A percentile compares a stretch with the other conserved stretches of the same genome.
phyloP scores from a whole-genome alignment of 31 red algal genomes.

The Asparagopsis taxiformis region DNA sequence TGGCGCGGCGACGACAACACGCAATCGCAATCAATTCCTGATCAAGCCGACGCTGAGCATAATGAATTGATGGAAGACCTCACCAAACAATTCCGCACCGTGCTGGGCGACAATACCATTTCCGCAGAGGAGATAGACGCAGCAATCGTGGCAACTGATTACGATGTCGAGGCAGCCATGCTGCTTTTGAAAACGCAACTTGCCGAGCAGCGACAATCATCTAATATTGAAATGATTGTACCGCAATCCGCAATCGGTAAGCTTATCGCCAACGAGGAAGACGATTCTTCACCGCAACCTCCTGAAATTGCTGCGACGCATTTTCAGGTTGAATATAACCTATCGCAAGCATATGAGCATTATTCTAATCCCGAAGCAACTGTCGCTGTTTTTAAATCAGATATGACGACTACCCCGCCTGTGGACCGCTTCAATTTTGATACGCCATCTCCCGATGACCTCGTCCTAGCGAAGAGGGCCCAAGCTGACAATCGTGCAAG shows the following conservation, averaged over 20 bases:
- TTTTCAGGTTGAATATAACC: neutral
- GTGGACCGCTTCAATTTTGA: slow-evolving; percentile 35
- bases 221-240: neutral
- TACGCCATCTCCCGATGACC: slow-evolving; percentile 58
- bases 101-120: slow-evolving; percentile 18
- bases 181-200: neutral
- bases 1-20: neutral
- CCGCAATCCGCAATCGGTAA: neutral
- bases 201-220: neutral
- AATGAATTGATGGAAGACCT: slow-evolving; percentile 1
- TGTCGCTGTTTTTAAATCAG: neutral
- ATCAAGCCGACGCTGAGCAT: neutral
- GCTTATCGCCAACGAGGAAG: neutral
- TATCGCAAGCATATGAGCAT: neutral
- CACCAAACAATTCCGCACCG: slow-evolving; percentile 3
- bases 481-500: slow-evolving; percentile 5
- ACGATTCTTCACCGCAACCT: neutral
- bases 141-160: slow-evolving; percentile 18
- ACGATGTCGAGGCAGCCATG: slow-evolving; percentile 39
- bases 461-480: slow-evolving; percentile 22
- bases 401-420: neutral
- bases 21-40: neutral
- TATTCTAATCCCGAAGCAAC: neutral
- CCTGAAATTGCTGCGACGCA: neutral
- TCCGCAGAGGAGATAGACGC: slow-evolving; percentile 6